Evolutionary conservation across 257 asterid genomes (phyloP), one percentile per base, ranked within the genome.

Genomic region (Solanum dulcamara): DNA sequence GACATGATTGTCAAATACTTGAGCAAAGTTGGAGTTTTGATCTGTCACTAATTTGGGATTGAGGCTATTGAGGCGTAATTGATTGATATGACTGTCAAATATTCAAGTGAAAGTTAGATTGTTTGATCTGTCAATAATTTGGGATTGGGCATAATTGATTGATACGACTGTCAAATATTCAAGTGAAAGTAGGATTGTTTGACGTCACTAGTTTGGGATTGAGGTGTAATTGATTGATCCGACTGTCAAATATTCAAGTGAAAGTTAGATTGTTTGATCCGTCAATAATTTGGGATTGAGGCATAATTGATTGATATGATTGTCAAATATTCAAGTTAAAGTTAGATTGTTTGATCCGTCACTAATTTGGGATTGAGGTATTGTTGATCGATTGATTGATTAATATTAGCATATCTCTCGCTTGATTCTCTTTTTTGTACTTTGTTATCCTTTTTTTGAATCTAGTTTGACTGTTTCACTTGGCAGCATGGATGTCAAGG

Each of bases 401-500:
- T 28, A 37, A 22, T 48, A 79, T 28, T 79, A 48, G 42, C 42
- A 26, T 77, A 3, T 46, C 62, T 17, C 4, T 77, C 10, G 17
- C n/a, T 79, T 6, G 44, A 30, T 32, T 48, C n/a, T 18, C 40
- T 28, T 28, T 79, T 10, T 28, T 28, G 38, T 26, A 44, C 83
- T 46, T 15, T 48, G 28, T 48, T 28, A 28, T 79, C 18, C 18
- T 48, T 26, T 48, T 48, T 30, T 48, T 79, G 64, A 79, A 17
- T 77, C 30, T 48, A 30, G 44, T 48, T 20, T 62, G 59, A 62
- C 26, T 26, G 18, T 71, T 66, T 84, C 46, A 37, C 67, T 86
- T 89, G 85, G 90, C 92, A 96, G 98, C 90, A 96, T 96, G 99
- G 94, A 92, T 70, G 83, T 85, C 35, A 90, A 90, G 91, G 90